Base-by-base conservation (phyloP, 768 basidiomycete species). In the Rubroboletus pulcherrimus region DNA sequence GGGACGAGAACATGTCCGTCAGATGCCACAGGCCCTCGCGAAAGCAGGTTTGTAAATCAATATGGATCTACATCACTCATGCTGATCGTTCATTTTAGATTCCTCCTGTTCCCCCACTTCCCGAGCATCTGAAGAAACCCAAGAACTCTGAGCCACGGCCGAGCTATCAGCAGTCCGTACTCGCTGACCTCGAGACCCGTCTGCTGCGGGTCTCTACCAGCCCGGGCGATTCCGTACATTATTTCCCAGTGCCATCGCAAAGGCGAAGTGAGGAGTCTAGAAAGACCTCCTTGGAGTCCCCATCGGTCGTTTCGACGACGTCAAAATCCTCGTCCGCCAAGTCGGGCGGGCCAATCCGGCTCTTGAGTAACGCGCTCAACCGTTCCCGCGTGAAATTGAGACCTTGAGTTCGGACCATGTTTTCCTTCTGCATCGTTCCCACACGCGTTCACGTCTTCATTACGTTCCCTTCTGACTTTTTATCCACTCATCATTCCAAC, bases 1-100 rank as follows among this genome's bases (percentile, higher is more conserved):
- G 70, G 70, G 70, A 71, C 53, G 70, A 71, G 34, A 73, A 71
- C 54, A 61, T 71, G 56, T 73, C 70, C 17, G 41, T 73, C n/a
- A 62, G 66, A 42, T 46, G 59, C 49, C 24, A 29, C 1, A 34
- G 49, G 6, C 14, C 53, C 29, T 7, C 37, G 5, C 46, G 29
- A 15, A 72, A 67, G 40, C 57, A 47, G 50, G 71, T 71, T 39
- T n/a, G 69, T 69, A 9, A 29, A 44, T 14, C 5, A 3, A 37
- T 2, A 10, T 17, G 5, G 19, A 48, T 50, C 41, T 5, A 51
- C 29, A 12, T 19, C 26, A 29, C 34, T 38, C 24, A 1, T 54
- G 42, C 50, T 55, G 37, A 63, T 53, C 40, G 24, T 53, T 43
- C 10, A 21, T 29, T 6, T 46, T 38, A 71, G 69, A 40, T 65